Conservation (phyloP, 164 flowering plant genomes). For the Tinospora cordifolia region DNA sequence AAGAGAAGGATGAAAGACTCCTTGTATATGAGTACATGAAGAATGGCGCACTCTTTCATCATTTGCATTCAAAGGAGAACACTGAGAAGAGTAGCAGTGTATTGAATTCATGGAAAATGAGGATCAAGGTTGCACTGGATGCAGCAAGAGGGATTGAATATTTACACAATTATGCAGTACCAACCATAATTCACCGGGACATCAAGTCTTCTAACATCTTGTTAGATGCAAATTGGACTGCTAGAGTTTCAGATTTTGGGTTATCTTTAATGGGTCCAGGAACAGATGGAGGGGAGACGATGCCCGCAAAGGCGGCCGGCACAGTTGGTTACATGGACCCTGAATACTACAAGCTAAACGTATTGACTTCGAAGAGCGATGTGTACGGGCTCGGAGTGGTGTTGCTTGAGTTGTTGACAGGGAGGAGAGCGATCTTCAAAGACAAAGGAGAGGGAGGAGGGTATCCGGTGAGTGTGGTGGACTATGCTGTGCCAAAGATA, state of each 20-base stretch:
- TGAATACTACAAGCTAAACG: constrained; percentile 81
- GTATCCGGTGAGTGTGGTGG: constrained; percentile 64
- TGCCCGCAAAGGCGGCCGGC: constrained; percentile 74
- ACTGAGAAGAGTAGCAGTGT: constrained; percentile 37
- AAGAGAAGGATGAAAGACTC: constrained; percentile 76
- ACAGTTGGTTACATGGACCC: constrained; percentile 98
- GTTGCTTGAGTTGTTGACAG: constrained; percentile 73
- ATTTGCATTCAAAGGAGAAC: constrained; percentile 60
- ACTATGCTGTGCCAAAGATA: constrained; percentile 68
- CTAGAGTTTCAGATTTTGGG: constrained; percentile 93
- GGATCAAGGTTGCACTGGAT: constrained; percentile 72
- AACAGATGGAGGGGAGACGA: constrained; percentile 26
- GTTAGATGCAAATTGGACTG: constrained; percentile 69
- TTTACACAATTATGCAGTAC: constrained; percentile 91
- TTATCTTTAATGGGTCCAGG: constrained; percentile 76
- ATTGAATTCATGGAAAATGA: constrained; percentile 78
- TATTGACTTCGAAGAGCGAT: constrained; percentile 88
- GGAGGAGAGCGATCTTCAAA: constrained; percentile 82
- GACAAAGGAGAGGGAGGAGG: constrained; percentile 31
- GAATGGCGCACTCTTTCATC: constrained; percentile 84
- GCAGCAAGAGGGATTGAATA: constrained; percentile 95
- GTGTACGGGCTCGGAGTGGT: constrained; percentile 94
- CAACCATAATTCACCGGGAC: constrained; percentile 88
- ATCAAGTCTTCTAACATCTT: constrained; percentile 94
- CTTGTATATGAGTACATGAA: constrained; percentile 92